These are phyloP conservation scores for Coprinopsis sp. DNA, from an alignment of 768 basidiomycete species.

Conservation along the genomic window DNA sequence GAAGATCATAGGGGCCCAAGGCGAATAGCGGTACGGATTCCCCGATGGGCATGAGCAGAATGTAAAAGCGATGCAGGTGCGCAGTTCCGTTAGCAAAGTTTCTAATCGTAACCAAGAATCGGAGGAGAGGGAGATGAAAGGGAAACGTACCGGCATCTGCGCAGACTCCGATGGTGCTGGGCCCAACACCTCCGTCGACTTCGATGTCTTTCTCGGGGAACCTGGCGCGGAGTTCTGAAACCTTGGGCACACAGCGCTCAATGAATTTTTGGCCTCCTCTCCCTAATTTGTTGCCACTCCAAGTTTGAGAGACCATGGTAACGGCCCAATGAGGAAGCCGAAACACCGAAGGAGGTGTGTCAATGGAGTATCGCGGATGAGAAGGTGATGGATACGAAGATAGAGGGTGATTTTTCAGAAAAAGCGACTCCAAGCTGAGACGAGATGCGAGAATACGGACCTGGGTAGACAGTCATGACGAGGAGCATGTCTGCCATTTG, in stretches of 20 bases:
- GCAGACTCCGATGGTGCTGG: slow-evolving; percentile 81
- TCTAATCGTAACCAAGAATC: too few relatives aligned
- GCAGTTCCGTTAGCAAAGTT: too few relatives aligned
- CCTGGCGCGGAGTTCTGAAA: slow-evolving; percentile 79
- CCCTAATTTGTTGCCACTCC: slow-evolving; percentile 37
- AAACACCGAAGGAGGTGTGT: too few relatives aligned
- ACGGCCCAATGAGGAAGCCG: too few relatives aligned
- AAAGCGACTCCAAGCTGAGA: too few relatives aligned
- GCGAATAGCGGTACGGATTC: too few relatives aligned
- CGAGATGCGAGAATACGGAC: too few relatives aligned
- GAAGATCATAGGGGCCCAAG: too few relatives aligned
- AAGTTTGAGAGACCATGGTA: neutral
- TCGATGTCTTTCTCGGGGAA: slow-evolving; percentile 97
- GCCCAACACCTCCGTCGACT: slow-evolving; percentile 97
- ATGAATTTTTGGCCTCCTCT: slow-evolving; percentile 96
- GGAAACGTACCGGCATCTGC: slow-evolving; percentile 72
- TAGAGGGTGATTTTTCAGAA: neutral
- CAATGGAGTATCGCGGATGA: too few relatives aligned
- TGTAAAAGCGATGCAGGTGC: too few relatives aligned
- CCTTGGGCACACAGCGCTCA: slow-evolving; percentile 88
- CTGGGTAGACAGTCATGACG: slow-evolving; percentile 98
- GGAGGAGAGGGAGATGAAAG: neutral
- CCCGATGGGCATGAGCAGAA: too few relatives aligned
- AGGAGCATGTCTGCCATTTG: slow-evolving; percentile 87
- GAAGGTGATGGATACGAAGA: neutral